A percentile compares a stretch with the other conserved stretches of the same genome.
Conservation (phyloP, 805 yeast genomes). For the Pichia ethanolica region DNA sequence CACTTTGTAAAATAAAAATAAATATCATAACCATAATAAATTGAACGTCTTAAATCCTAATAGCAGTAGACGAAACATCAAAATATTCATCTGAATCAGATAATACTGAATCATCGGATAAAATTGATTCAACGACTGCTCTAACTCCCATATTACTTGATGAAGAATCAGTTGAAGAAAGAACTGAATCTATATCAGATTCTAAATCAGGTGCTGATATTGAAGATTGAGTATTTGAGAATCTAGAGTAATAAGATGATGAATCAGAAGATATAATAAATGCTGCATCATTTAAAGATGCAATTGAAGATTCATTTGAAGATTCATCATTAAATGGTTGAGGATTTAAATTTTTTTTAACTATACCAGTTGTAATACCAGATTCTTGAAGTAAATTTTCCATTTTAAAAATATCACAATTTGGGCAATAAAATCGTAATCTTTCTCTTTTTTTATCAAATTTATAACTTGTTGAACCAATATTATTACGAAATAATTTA, state of each 20-base stretch:
- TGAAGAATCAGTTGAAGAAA: background rate
- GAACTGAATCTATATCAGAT: background rate
- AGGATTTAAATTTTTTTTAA: slow-evolving; percentile 1
- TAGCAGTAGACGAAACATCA: slow-evolving; percentile 1
- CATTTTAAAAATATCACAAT: slow-evolving; percentile 52
- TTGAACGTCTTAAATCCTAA: background rate
- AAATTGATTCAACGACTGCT: background rate
- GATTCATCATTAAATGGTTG: too few species aligned
- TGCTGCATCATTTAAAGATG: too few species aligned
- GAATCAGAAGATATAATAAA: background rate
- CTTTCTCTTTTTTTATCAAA: slow-evolving; percentile 28
- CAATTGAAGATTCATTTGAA: too few species aligned
- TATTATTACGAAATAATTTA: slow-evolving; percentile 16
- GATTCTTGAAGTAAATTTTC: slow-evolving; percentile 50
- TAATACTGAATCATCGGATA: background rate
- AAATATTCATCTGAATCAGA: slow-evolving; percentile 7
- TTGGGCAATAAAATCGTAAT: slow-evolving; percentile 55
- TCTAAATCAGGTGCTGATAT: slow-evolving; percentile 10
- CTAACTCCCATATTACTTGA: background rate
- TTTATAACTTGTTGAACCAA: slow-evolving; percentile 36
- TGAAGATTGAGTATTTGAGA: background rate
- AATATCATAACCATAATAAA: background rate
- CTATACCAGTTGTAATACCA: slow-evolving; percentile 38
- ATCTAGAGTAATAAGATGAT: background rate
- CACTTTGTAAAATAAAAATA: background rate